Percentiles rank a stretch among this genome's conserved stretches.
Conservation (phyloP, 1,284 basidiomycete species). For the Gymnopus androsaceus region DNA sequence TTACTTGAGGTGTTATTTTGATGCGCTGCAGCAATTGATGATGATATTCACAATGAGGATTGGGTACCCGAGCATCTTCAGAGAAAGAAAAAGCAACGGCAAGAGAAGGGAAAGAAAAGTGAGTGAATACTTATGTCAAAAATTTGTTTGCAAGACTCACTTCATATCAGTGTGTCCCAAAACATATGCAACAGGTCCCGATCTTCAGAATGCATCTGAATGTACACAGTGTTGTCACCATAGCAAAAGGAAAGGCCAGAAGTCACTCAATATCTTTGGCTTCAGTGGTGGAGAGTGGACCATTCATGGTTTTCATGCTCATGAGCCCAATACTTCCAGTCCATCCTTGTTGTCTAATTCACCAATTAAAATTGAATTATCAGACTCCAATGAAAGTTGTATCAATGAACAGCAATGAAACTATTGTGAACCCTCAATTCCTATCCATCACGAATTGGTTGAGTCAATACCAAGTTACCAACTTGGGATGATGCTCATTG, state of each 20-base stretch:
- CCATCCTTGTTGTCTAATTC: neutral
- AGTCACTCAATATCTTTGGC: neutral
- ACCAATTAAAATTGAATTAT: neutral
- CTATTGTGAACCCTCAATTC: neutral
- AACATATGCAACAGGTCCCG: neutral
- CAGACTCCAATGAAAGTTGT: too few relatives aligned
- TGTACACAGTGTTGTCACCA: neutral
- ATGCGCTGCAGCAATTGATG: slow-evolving; percentile 10
- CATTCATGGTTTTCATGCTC: neutral
- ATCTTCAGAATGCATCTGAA: neutral
- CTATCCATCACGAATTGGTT: neutral
- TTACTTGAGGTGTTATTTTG: slow-evolving; percentile 14
- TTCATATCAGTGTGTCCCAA: neutral
- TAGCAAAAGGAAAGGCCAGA: neutral
- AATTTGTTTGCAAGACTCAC: slow-evolving; percentile 12
- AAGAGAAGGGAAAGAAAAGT: slow-evolving; percentile 7
- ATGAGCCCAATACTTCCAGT: neutral
- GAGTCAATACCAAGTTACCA: neutral
- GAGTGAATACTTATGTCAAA: slow-evolving; percentile 5
- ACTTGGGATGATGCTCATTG: neutral
- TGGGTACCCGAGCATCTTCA: slow-evolving; percentile 19
- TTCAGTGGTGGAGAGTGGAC: neutral
- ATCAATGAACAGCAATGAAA: too few relatives aligned
- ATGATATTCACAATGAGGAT: slow-evolving; percentile 20
- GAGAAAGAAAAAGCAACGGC: slow-evolving; percentile 6